Evolutionary conservation across 2,329 filamentous ascomycete species (phyloP), one percentile per base, ranked within the genome.

Genomic region (Diaporthe eres): DNA sequence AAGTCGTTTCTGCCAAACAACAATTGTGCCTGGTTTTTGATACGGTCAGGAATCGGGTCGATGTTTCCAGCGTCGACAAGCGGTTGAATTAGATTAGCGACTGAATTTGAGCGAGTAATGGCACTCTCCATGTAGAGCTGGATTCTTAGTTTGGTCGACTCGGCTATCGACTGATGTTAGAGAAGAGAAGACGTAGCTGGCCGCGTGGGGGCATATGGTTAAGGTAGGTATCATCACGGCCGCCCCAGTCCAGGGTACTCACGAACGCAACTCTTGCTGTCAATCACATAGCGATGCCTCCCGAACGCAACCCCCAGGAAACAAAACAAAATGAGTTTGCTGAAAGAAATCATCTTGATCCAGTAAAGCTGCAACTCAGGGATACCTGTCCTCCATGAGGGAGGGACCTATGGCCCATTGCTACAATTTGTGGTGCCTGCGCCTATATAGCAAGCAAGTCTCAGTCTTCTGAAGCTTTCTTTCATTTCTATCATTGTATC

Each of bases 371-470:
- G 57, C 57, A 60, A 39, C 57, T 60, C 57, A 39, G 57, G 57
- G 31, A 60, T 60, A 25, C 57, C 31, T 60, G 22, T 39, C 57
- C 34, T 60, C 57, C 57, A 39, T 60, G 6, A 39, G 31, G 57
- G 19, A 60, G 57, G 57, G 57, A 39, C 57, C 31, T 39, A 60
- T 39, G 57, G 57, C 57, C 34, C 57, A 60, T 60, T 60, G 57
- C 57, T 60, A 39, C 57, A 60, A 60, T 60, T 60, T 39, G 57
- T 60, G 57, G 57, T 60, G 31, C 31, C 57, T 60, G 57, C 31
- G 31, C 57, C 57, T 60, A 60, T 60, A 60, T 60, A 60, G 57
- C 57, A 60, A 60, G 7, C 31, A 31, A 31, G 31, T 60, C 34
- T 60, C 19, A 37, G 8, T n/a, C 57, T 37, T 60, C 57, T 39